Evolutionary conservation across 257 asterid genomes (phyloP), one percentile per base, ranked within the genome.

Genomic region (Solanum sejunctum): DNA sequence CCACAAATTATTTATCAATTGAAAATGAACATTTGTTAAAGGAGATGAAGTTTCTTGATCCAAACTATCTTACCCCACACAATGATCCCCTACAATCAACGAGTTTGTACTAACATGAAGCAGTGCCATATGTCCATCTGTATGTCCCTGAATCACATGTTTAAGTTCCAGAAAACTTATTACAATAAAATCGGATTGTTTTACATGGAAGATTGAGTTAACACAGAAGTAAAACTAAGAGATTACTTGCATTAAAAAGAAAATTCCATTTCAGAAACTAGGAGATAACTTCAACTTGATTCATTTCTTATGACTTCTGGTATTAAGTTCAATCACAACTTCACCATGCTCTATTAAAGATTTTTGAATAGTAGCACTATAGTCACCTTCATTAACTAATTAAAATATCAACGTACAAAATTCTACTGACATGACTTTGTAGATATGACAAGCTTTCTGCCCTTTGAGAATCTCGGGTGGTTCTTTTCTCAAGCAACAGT

Each of bases 71-170:
- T 92, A 95, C 99, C 99, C 99, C 78, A 96, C 93, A 83, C 99
- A 96, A 87, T 96, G 99, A 92, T 96, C 98, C 66, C 99, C 99
- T 52, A 92, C 98, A 81, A 95, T 91, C 93, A 96, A 86, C 6
- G 99, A 90, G 89, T 96, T 92, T 66, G 98, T 91, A 88, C 89
- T 85, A 86, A 93, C 92, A 88, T 96, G 97, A 89, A 95, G 97
- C 88, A 96, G 73, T 57, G 92, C 98, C 93, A 95, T 79, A 86
- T 96, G 99, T 81, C 99, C 98, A 86, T 96, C 99, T 57, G 99
- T 95, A 89, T 96, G 98, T 87, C 99, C 99, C 99, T 96, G 87
- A 85, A 85, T 63, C 51, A 87, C 55, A 45, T 66, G 82, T 78
- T 78, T 26, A 78, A 77, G 6, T 52, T 52, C 26, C 47, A 52